Evolutionary conservation across 805 yeast genomes (phyloP), one percentile per base, ranked within the genome.

Genomic region (Huiozyma naganishii): DNA sequence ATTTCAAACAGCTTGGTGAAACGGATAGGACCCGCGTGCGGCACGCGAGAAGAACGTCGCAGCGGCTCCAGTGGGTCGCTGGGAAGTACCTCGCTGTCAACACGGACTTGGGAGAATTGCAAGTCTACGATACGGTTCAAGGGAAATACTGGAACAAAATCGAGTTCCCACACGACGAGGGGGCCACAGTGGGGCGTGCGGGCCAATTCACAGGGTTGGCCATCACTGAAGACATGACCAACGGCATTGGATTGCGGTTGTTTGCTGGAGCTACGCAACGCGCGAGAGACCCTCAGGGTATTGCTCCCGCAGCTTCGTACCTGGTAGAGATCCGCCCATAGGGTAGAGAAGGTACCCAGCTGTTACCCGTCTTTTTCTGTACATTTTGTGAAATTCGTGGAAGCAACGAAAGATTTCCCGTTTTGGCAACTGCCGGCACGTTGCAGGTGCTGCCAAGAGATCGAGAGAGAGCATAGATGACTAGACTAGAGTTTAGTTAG

Each of bases 71-170:
- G 29, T 51, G 54, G 50, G 43, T 48, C 23, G 23, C 23, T 17
- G 51, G 53, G 23, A 47, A 50, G 5, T 54, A 47, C 41, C 30
- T 59, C 4, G 29, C 54, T 6, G 48, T 51, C 17, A 57, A 55
- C 42, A 54, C 60, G 6, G 64, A 59, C 41, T 45, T 52, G 36
- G 52, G 55, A 23, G 63, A 59, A 37, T 36, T 59, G 11, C 52
- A 52, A 29, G 48, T 58, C 5, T 58, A 45, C 39, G 55, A 57
- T 29, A 43, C 49, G 2, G 32, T 34, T 7, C 40, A 36, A 17
- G 51, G 52, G 6, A 58, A 54, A 36, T 51, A 50, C 23, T 57
- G 53, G 52, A 53, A 50, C 41, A 54, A 58, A 42, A 45, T 58
- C 23, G 60, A 54, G 10, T 44, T 37, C 36, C 51, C 51, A 1